These are phyloP conservation scores for Talaromyces albobiverticillius DNA, from an alignment of 2,329 filamentous ascomycete genomes.

Conservation along the genomic window DNA sequence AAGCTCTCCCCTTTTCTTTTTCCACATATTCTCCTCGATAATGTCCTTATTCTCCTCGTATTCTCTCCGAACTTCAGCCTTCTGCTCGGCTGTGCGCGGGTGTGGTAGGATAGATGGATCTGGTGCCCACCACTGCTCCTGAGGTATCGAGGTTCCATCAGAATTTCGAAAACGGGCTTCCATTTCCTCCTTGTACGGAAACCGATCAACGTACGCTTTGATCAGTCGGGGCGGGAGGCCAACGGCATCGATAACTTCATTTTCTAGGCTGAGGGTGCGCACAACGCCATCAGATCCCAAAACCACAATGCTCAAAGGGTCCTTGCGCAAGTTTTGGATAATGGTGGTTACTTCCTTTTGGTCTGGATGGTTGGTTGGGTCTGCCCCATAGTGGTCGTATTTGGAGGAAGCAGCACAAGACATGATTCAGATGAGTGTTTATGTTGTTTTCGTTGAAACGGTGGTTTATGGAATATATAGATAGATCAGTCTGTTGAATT, in stretches of 20 bases:
- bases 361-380: constrained; percentile 14
- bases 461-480: not conserved
- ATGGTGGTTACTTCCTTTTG: constrained; percentile 13
- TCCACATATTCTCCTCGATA: constrained; percentile 5
- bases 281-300: constrained; percentile 9
- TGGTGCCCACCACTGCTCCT: constrained; percentile 16
- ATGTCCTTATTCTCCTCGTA: constrained; percentile 13
- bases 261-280: constrained; percentile 8
- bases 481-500: not conserved
- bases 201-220: constrained; percentile 14
- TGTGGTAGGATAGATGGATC: constrained; percentile 11
- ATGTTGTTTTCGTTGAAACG: not conserved
- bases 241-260: constrained; percentile 13
- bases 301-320: not conserved
- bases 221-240: constrained; percentile 11
- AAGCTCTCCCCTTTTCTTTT: constrained; percentile 9
- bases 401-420: not conserved
- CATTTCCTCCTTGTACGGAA: not conserved
- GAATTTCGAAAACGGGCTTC: constrained; percentile 13
- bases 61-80: not conserved
- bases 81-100: constrained; percentile 6
- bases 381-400: constrained; percentile 10
- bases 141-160: constrained; percentile 13
- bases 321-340: not conserved
- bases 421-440: not conserved